phyloP scores from a whole-genome alignment of 2,329 filamentous ascomycete species.

The Phaeoacremonium minimum region DNA sequence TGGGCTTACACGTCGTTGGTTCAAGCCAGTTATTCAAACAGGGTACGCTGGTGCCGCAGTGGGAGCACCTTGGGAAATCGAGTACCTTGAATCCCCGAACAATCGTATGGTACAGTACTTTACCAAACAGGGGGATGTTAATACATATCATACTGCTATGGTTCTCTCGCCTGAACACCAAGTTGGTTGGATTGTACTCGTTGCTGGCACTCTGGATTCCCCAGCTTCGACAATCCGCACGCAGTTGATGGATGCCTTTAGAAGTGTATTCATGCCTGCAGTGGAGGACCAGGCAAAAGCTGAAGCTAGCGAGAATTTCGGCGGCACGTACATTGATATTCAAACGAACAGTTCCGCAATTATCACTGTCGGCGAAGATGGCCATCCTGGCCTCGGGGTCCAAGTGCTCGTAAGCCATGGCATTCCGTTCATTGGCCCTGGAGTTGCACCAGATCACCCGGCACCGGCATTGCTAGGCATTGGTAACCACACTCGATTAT shows the following conservation, averaged over 20 bases:
- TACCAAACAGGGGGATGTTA: slow-evolving; percentile 14
- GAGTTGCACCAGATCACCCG: background rate
- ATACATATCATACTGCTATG: slow-evolving; percentile 9
- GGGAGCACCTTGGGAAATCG: slow-evolving; percentile 44
- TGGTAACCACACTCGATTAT: background rate
- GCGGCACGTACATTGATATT: background rate
- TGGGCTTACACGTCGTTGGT: slow-evolving; percentile 34
- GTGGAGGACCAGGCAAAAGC: background rate
- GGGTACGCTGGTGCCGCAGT: slow-evolving; percentile 29
- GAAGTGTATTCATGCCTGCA: background rate
- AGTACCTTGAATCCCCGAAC: background rate
- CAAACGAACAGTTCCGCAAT: background rate
- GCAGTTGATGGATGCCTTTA: background rate
- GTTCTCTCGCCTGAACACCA: slow-evolving; percentile 12
- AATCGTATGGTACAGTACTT: slow-evolving; percentile 5
- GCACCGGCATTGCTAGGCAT: background rate
- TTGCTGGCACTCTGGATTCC: slow-evolving; percentile 5
- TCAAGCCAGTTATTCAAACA: slow-evolving; percentile 35
- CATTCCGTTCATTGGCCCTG: background rate
- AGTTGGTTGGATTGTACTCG: slow-evolving; percentile 11
- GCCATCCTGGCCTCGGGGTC: background rate
- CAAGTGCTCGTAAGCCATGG: background rate
- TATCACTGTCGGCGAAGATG: background rate
- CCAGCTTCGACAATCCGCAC: background rate
- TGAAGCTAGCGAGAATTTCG: background rate